These are phyloP conservation scores for Exserohilum turcica DNA, from an alignment of 2,329 filamentous ascomycete genomes.

Conservation along the genomic window DNA sequence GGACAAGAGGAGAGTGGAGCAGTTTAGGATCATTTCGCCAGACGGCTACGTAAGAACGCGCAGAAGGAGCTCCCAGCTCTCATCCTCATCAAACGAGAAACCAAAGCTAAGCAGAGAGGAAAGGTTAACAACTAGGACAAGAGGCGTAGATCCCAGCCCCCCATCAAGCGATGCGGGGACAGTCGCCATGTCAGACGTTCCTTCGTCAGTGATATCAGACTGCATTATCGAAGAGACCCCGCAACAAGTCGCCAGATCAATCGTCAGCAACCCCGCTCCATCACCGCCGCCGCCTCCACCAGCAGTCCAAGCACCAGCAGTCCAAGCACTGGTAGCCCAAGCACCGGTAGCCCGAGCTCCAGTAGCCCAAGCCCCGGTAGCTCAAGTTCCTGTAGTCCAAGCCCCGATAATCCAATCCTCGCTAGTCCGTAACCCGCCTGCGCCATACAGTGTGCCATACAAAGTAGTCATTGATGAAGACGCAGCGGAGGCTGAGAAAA, in stretches of 20 bases:
- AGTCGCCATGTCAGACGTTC: background rate
- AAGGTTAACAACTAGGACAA: constrained; percentile 32
- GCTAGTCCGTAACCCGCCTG: no score
- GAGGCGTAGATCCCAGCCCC: constrained; percentile 22
- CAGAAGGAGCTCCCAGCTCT: constrained; percentile 24
- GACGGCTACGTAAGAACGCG: constrained; percentile 28
- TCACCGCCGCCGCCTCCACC: constrained; percentile 6
- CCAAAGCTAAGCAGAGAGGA: constrained; percentile 38
- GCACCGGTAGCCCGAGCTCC: no score
- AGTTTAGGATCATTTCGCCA: constrained; percentile 8
- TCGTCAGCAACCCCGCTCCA: constrained; percentile 1
- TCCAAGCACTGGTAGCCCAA: no score
- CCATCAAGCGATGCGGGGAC: constrained; percentile 9
- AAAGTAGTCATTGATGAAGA: constrained; percentile 1
- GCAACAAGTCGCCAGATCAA: constrained; percentile 5
- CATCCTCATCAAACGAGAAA: constrained; percentile 25
- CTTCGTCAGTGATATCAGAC: constrained; percentile 20
- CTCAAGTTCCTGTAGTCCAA: constrained; percentile 1
- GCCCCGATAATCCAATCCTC: no score
- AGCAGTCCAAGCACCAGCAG: constrained; percentile 3
- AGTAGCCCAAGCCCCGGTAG: background rate
- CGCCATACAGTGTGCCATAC: background rate
- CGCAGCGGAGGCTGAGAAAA: background rate
- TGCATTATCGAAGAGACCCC: constrained; percentile 15
- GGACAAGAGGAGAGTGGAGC: background rate